Conservation (phyloP, 345 rosid genomes). For the Lumnitzera littorea region DNA sequence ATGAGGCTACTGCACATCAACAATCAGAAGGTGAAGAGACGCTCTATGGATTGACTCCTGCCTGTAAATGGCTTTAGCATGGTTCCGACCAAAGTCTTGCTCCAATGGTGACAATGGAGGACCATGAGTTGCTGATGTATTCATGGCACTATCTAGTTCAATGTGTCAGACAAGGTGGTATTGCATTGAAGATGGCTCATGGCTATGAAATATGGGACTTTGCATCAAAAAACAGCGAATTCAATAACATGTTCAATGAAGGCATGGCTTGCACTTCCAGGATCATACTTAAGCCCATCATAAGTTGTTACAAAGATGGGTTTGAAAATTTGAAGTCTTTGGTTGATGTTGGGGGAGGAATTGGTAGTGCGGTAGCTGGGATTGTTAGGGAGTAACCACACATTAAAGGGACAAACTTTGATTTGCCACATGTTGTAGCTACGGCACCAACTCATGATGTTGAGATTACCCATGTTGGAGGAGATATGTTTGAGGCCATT, state of each 20-base stretch:
- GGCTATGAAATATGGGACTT: conserved; percentile 5
- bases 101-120: conserved; percentile 17
- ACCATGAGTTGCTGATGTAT: conserved; percentile 12
- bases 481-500: too few relatives aligned
- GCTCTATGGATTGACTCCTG: conserved; percentile 11
- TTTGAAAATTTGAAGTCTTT: conserved; percentile 3
- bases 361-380: conserved; percentile 3
- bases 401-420: conserved; percentile 13
- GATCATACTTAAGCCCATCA: conserved; percentile 1
- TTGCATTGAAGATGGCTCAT: conserved; percentile 9
- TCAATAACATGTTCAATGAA: background rate
- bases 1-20: conserved; percentile 28
- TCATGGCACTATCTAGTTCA: conserved; percentile 8
- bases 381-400: conserved; percentile 6
- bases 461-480: too few relatives aligned
- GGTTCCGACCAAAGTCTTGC: conserved; percentile 23
- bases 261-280: conserved; percentile 9
- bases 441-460: background rate
- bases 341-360: conserved; percentile 18
- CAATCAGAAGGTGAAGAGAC: conserved; percentile 5
- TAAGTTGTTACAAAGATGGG: conserved; percentile 6
- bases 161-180: conserved; percentile 11
- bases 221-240: background rate
- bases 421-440: conserved; percentile 12
- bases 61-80: conserved; percentile 22